Percentiles rank a stretch among this genome's conserved stretches.
These are phyloP conservation scores for Aureobasidium subglaciale DNA, from an alignment of 2,329 filamentous ascomycete species.

Conservation along the genomic window DNA sequence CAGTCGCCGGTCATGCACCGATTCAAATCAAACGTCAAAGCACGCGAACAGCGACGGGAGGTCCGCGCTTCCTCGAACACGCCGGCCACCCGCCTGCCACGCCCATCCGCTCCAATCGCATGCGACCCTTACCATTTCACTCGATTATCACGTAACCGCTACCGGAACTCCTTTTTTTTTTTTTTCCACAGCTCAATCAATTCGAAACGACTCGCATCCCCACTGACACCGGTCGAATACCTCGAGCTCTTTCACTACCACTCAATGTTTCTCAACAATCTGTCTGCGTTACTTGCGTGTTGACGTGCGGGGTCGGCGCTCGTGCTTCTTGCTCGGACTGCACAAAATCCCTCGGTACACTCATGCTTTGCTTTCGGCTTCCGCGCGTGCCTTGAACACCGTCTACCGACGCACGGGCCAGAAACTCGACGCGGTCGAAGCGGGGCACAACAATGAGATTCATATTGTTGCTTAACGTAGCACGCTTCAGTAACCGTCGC, in stretches of 20 bases:
- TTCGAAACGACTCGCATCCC: too few species aligned
- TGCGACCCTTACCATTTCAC: too few species aligned
- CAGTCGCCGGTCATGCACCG: background rate
- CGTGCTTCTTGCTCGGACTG: background rate
- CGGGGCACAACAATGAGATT: too few species aligned
- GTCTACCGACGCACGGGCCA: background rate
- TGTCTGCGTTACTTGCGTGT: too few species aligned
- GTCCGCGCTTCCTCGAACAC: background rate
- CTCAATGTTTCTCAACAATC: too few species aligned
- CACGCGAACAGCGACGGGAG: background rate
- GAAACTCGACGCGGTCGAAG: too few species aligned
- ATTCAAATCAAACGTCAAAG: conserved; percentile 1
- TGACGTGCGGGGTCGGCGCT: background rate
- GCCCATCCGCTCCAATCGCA: background rate
- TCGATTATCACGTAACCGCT: too few species aligned
- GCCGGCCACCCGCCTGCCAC: background rate
- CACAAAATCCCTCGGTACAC: background rate
- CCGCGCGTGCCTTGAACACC: background rate
- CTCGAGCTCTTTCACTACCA: too few species aligned
- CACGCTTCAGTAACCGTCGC: background rate
- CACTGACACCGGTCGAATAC: too few species aligned
- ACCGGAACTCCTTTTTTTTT: too few species aligned
- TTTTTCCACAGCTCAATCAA: too few species aligned
- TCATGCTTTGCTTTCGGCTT: background rate
- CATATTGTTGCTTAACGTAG: background rate